These are phyloP conservation scores for Colletotrichum tabaci DNA, from an alignment of 2,329 filamentous ascomycete genomes.

Conservation along the genomic window DNA sequence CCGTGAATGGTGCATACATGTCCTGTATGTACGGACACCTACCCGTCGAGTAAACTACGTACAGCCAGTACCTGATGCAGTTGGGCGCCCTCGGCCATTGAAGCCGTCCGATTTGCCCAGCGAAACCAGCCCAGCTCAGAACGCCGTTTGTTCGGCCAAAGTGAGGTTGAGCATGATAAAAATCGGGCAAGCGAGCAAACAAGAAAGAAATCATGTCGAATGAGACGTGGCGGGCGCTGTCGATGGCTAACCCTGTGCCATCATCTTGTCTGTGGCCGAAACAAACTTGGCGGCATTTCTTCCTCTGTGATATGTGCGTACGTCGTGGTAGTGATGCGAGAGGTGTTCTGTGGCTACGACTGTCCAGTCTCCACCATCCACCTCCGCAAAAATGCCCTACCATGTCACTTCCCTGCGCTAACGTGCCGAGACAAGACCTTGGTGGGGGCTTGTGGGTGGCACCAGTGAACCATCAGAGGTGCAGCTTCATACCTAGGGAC, in stretches of 20 bases:
- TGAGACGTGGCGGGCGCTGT: constrained; percentile 15
- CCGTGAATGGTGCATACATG: neutral
- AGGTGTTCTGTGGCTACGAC: constrained; percentile 12
- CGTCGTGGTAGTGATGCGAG: constrained; percentile 2
- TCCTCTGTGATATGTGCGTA: neutral
- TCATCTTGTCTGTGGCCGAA: constrained; percentile 14
- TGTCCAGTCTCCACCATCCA: constrained; percentile 2
- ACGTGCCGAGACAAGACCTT: constrained; percentile 28
- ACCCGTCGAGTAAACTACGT: constrained; percentile 13
- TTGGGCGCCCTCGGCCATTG: constrained; percentile 12
- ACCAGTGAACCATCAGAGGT: constrained; percentile 27
- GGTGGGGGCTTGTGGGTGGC: constrained; percentile 16
- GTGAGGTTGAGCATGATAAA: neutral
- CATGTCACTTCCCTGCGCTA: constrained; percentile 23
- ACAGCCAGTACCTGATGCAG: too few relatives aligned
- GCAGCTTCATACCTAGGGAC: constrained; percentile 36
- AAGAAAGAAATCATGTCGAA: neutral
- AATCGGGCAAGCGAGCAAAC: neutral
- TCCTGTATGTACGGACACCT: neutral
- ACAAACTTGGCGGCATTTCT: neutral
- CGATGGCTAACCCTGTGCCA: constrained; percentile 19
- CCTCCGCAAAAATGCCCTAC: constrained; percentile 14
- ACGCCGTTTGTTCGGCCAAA: constrained; percentile 10
- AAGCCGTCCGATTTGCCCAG: constrained; percentile 11
- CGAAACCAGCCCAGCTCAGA: constrained; percentile 29